Conservation (phyloP, 192 early-diverging fungal species). For the Entophlyctis luteolus region DNA sequence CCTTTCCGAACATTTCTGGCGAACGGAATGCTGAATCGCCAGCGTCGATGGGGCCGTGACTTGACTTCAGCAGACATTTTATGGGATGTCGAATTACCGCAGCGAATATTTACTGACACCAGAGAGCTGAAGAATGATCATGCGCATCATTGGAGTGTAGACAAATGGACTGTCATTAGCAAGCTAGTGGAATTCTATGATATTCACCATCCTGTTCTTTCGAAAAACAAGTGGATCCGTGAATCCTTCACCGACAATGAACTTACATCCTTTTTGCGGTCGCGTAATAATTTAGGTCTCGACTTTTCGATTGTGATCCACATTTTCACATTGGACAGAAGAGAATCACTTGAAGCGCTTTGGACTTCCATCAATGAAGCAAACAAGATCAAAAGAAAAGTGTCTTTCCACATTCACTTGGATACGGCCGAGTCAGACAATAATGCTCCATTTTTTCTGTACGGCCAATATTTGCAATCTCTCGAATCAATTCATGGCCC, state of each 20-base stretch:
- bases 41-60: conserved; percentile 27
- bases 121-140: background rate
- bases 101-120: background rate
- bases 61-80: conserved; percentile 16
- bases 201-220: conserved; percentile 15
- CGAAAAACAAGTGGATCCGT: conserved; percentile 28
- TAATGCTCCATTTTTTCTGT: conserved; percentile 13
- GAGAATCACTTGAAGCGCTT: conserved; percentile 17
- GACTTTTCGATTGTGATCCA: conserved; percentile 22
- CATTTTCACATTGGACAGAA: conserved; percentile 26
- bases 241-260: conserved; percentile 13
- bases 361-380: conserved; percentile 26
- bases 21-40: conserved; percentile 18
- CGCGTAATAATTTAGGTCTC: background rate
- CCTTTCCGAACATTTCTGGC: conserved; percentile 26
- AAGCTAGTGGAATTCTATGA: conserved; percentile 23
- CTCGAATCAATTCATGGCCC: conserved; percentile 15
- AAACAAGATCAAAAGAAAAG: conserved; percentile 12
- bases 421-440: conserved; percentile 18
- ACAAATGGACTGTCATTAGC: conserved; percentile 20
- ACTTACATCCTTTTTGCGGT: background rate
- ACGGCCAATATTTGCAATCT: conserved; percentile 16
- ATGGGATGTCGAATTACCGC: conserved; percentile 6
- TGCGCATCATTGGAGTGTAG: background rate
- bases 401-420: conserved; percentile 17